These are phyloP conservation scores for Francoa sonchifolia DNA, from an alignment of 441 rosid species.

Conservation along the genomic window DNA sequence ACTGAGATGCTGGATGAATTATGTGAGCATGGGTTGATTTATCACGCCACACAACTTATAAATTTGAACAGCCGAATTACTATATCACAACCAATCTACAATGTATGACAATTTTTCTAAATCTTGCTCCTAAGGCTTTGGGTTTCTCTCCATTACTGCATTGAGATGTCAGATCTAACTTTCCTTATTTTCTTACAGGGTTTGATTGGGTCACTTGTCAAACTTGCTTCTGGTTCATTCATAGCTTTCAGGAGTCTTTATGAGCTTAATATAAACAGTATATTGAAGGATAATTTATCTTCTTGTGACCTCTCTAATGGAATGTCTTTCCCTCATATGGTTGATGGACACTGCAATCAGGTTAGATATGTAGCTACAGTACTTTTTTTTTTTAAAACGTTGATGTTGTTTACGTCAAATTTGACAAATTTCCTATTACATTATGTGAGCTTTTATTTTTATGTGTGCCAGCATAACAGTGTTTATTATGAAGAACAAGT, in stretches of 20 bases:
- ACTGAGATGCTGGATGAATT: slow-evolving; percentile 68
- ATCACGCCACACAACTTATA: slow-evolving; percentile 54
- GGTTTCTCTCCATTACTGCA: neutral
- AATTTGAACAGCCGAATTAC: slow-evolving; percentile 66
- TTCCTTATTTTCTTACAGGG: slow-evolving; percentile 48
- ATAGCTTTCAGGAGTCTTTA: slow-evolving; percentile 66
- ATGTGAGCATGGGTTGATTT: slow-evolving; percentile 68
- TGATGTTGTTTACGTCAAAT: no score
- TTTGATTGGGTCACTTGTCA: slow-evolving; percentile 76
- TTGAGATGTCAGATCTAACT: slow-evolving; percentile 6
- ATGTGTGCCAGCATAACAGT: no score
- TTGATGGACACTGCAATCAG: slow-evolving; percentile 68
- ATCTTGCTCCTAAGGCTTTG: slow-evolving; percentile 4
- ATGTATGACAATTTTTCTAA: slow-evolving; percentile 35
- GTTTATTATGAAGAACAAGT: no score
- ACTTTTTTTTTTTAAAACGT: no score
- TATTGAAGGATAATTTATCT: slow-evolving; percentile 70
- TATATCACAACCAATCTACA: slow-evolving; percentile 63
- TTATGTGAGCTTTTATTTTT: no score
- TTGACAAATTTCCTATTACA: no score
- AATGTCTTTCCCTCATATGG: slow-evolving; percentile 42
- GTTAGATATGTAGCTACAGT: slow-evolving; percentile 20
- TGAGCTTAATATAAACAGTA: slow-evolving; percentile 69
- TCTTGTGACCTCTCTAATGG: slow-evolving; percentile 59
- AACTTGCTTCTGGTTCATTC: slow-evolving; percentile 63